Percentiles rank a stretch among this genome's conserved stretches.
Evolutionary conservation across 148 eudicot genomes (phyloP).

Genomic region (Rhododendron mucronatum): DNA sequence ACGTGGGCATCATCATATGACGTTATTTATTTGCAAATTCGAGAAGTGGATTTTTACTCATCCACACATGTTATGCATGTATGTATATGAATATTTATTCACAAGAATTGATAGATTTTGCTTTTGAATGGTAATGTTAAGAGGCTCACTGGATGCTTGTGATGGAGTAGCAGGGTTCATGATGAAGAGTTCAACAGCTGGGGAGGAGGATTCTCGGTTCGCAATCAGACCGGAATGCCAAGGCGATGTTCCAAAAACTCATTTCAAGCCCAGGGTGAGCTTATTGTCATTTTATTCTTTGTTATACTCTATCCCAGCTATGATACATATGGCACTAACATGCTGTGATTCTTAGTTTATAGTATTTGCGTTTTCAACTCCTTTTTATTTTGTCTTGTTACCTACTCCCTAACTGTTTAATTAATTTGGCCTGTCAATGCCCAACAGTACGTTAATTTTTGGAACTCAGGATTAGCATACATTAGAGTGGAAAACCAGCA

Average conservation of each 20-base stretch:
- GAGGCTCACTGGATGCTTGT: not conserved
- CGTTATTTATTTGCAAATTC: no score
- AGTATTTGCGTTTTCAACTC: not conserved
- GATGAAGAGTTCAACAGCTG: constrained; percentile 7
- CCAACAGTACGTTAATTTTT: not conserved
- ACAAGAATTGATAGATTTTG: not conserved
- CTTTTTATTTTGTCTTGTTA: not conserved
- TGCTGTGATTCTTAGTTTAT: not conserved
- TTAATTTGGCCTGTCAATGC: not conserved
- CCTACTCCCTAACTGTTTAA: not conserved
- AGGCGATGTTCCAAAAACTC: constrained; percentile 64
- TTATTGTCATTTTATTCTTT: not conserved
- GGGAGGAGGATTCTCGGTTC: constrained; percentile 57
- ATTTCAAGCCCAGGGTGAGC: constrained; percentile 81
- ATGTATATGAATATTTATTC: not conserved
- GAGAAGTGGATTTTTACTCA: no score
- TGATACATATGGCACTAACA: not conserved
- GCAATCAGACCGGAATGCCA: constrained; percentile 70
- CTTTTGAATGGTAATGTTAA: not conserved
- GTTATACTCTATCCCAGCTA: not conserved
- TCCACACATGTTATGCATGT: not conserved
- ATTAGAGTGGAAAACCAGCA: not conserved
- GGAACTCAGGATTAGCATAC: not conserved
- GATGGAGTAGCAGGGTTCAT: constrained; percentile 6
- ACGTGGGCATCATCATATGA: no score